A percentile compares a stretch with the other conserved stretches of the same genome.
These are phyloP conservation scores for Leccinum solheimii DNA, from an alignment of 1,284 basidiomycete genomes.

Conservation along the genomic window DNA sequence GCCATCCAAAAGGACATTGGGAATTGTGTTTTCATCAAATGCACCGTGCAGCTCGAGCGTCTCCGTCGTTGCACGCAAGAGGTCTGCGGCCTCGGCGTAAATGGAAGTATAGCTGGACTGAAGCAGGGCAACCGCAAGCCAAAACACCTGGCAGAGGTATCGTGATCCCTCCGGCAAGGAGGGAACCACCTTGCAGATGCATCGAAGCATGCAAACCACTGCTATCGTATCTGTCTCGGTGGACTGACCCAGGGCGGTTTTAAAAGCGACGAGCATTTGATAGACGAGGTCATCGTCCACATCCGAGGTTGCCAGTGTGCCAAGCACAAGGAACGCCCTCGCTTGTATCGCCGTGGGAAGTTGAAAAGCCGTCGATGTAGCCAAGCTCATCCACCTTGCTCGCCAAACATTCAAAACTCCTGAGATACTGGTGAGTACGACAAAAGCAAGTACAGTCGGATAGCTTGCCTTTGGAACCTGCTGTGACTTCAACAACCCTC, in stretches of 20 bases:
- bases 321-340: constrained; percentile 85
- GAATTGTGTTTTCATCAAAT: constrained; percentile 56
- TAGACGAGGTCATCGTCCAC: constrained; percentile 89
- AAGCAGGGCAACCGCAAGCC: constrained; percentile 81
- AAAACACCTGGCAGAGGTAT: constrained; percentile 77
- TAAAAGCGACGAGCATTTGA: constrained; percentile 84
- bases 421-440: constrained; percentile 32
- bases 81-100: constrained; percentile 67
- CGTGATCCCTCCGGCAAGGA: constrained; percentile 68
- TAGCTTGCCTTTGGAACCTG: constrained; percentile 65
- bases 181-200: constrained; percentile 76
- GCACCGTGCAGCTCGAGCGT: constrained; percentile 62
- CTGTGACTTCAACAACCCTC: constrained; percentile 62
- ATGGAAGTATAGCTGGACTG: constrained; percentile 75
- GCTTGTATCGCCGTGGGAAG: constrained; percentile 88
- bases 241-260: constrained; percentile 60
- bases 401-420: constrained; percentile 91
- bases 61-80: constrained; percentile 69
- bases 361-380: constrained; percentile 93
- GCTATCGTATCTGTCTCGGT: constrained; percentile 73
- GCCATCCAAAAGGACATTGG: constrained; percentile 63
- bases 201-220: constrained; percentile 84
- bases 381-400: constrained; percentile 89
- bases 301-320: constrained; percentile 74
- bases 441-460: background rate